phyloP scores from a whole-genome alignment of 495 filamentous ascomycete genomes.

The Penicillium pulvis region DNA sequence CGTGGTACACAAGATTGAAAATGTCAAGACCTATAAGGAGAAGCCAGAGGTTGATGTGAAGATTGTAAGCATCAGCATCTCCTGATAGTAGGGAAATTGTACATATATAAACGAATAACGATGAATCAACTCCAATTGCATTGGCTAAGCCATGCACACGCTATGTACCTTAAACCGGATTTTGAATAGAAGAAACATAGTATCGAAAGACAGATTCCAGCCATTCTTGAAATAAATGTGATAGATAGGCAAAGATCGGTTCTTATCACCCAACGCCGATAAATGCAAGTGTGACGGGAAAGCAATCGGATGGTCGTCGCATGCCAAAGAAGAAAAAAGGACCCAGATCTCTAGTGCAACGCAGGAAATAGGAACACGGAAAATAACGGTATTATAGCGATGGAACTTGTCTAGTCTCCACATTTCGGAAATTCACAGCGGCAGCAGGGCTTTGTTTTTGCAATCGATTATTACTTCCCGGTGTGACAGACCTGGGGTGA shows the following conservation, averaged over 20 bases:
- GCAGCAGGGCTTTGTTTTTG: conserved; percentile 24
- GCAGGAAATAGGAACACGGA: conserved; percentile 11
- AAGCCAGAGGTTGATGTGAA: conserved; percentile 97
- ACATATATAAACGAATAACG: conserved; percentile 12
- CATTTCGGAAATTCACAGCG: conserved; percentile 29
- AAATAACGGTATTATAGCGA: conserved; percentile 11
- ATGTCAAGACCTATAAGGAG: conserved; percentile 88
- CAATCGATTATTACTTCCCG: conserved; percentile 18
- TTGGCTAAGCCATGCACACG: not conserved
- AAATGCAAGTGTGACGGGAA: conserved; percentile 13
- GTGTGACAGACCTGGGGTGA: conserved; percentile 5
- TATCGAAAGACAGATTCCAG: conserved; percentile 3
- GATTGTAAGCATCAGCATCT: conserved; percentile 78
- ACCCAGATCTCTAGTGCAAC: not conserved
- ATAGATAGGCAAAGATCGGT: not conserved
- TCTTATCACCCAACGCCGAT: conserved; percentile 6
- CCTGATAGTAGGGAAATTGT: conserved; percentile 13
- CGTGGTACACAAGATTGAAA: conserved; percentile 97
- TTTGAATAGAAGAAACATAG: not conserved
- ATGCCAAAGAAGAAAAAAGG: not conserved
- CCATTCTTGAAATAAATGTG: not conserved
- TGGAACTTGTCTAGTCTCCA: conserved; percentile 22
- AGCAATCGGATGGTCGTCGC: conserved; percentile 8
- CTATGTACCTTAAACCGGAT: not conserved
- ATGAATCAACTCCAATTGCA: not conserved